Percentiles rank a stretch among this genome's conserved stretches.
These are phyloP conservation scores for Fusarium multiceps DNA, from an alignment of 2,329 filamentous ascomycete genomes.

Conservation along the genomic window DNA sequence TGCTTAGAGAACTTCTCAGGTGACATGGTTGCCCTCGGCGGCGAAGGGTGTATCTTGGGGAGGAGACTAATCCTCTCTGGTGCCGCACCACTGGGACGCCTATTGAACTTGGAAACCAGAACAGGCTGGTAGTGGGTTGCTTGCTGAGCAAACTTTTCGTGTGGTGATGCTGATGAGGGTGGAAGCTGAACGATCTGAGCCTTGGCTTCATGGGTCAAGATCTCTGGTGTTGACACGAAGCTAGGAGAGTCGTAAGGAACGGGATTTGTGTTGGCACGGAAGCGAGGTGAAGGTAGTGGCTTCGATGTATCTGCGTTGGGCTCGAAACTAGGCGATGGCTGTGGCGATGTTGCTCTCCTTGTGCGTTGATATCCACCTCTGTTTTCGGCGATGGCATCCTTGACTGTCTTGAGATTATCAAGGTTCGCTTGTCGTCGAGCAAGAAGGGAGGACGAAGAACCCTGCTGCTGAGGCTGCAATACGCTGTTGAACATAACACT, in stretches of 20 bases:
- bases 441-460: slow-evolving; percentile 55
- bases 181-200: slow-evolving; percentile 29
- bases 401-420: slow-evolving; percentile 66
- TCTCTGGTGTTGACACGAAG: background rate
- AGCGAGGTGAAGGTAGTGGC: slow-evolving; percentile 52
- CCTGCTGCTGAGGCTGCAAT: slow-evolving; percentile 61
- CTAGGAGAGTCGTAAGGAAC: slow-evolving; percentile 59
- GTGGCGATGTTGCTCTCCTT: slow-evolving; percentile 63
- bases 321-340: slow-evolving; percentile 58
- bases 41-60: slow-evolving; percentile 21
- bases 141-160: slow-evolving; percentile 10
- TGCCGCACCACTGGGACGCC: slow-evolving; percentile 30
- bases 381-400: slow-evolving; percentile 56
- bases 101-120: slow-evolving; percentile 45
- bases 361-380: slow-evolving; percentile 49
- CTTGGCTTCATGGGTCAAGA: slow-evolving; percentile 9
- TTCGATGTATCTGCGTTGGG: slow-evolving; percentile 11
- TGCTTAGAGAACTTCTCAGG: slow-evolving; percentile 5
- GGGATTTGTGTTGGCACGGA: slow-evolving; percentile 67
- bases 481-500: slow-evolving; percentile 92
- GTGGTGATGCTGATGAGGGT: slow-evolving; percentile 9
- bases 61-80: slow-evolving; percentile 17
- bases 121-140: slow-evolving; percentile 19
- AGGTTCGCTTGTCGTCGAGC: slow-evolving; percentile 69
- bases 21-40: slow-evolving; percentile 18